Evolutionary conservation across 352 stramenopile species (phyloP).

Genomic region (Phytopythium aichiense): DNA sequence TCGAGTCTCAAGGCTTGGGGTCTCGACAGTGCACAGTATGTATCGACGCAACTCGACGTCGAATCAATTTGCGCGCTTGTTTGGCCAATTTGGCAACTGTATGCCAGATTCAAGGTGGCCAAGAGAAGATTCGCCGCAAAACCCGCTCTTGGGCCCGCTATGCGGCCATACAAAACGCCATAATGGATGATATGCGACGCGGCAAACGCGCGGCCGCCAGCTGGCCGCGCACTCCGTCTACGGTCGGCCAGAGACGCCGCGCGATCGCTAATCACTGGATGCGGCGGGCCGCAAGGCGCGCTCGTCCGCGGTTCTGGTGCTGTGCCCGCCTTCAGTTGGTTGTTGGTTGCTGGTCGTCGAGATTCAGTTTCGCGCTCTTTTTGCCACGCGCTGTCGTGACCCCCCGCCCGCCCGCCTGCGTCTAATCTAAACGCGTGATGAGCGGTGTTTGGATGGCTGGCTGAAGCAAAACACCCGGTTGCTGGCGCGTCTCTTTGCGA

Average conservation of each 20-base stretch:
- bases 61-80: neutral
- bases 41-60: neutral
- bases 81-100: neutral
- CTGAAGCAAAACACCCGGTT: neutral
- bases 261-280: constrained; percentile 3
- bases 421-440: constrained; percentile 1
- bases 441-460: neutral
- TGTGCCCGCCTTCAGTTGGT: neutral
- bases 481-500: neutral
- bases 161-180: neutral
- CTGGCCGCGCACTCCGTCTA: constrained; percentile 9
- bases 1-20: no score
- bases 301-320: neutral
- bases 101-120: constrained; percentile 9
- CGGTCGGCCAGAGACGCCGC: constrained; percentile 2
- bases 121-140: constrained; percentile 1
- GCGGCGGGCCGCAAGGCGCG: neutral
- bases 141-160: neutral
- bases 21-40: neutral
- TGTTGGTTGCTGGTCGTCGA: neutral
- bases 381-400: neutral
- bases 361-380: constrained; percentile 1
- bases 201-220: neutral
- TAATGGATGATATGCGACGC: constrained; percentile 8
- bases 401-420: no score